A percentile compares a stretch with the other conserved stretches of the same genome.
phyloP scores from a whole-genome alignment of 805 yeast genomes.

The Metschnikowia reukaufii region DNA sequence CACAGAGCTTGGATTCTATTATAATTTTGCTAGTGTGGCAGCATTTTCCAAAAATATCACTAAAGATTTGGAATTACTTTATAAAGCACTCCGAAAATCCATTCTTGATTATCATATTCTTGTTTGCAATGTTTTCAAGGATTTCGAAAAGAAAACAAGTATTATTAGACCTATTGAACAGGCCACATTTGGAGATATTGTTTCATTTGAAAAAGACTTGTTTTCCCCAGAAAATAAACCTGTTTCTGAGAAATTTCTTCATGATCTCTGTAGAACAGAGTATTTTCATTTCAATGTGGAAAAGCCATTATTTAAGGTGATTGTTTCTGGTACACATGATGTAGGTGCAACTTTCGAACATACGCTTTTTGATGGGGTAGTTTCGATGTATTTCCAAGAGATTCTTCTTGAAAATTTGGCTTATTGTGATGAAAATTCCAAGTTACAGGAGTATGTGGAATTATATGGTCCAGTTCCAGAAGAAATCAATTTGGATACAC shows the following conservation, averaged over 20 bases:
- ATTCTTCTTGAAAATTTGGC: slow-evolving; percentile 30
- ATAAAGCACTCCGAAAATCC: slow-evolving; percentile 30
- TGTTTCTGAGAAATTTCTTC: slow-evolving; percentile 32
- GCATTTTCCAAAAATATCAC: slow-evolving; percentile 27
- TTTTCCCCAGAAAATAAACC: slow-evolving; percentile 15
- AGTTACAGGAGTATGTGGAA: slow-evolving; percentile 7
- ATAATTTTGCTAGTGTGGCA: slow-evolving; percentile 36
- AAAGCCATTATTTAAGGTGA: slow-evolving; percentile 30
- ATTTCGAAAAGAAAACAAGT: slow-evolving; percentile 13
- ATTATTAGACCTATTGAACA: slow-evolving; percentile 26
- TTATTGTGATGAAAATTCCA: slow-evolving; percentile 14
- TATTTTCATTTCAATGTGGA: slow-evolving; percentile 25
- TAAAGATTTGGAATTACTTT: slow-evolving; percentile 17
- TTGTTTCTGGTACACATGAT: slow-evolving; percentile 24
- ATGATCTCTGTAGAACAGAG: slow-evolving; percentile 13
- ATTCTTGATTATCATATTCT: slow-evolving; percentile 37
- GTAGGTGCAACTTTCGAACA: slow-evolving; percentile 36
- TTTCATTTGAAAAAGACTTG: slow-evolving; percentile 18
- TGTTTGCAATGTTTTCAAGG: slow-evolving; percentile 30
- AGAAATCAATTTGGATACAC: slow-evolving; percentile 6
- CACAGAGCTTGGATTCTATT: slow-evolving; percentile 28
- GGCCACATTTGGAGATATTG: slow-evolving; percentile 28
- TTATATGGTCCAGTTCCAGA: slow-evolving; percentile 16
- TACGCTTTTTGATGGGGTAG: slow-evolving; percentile 41
- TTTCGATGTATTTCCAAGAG: slow-evolving; percentile 36